phyloP scores from a whole-genome alignment of 345 rosid species.

The Salix udensis region DNA sequence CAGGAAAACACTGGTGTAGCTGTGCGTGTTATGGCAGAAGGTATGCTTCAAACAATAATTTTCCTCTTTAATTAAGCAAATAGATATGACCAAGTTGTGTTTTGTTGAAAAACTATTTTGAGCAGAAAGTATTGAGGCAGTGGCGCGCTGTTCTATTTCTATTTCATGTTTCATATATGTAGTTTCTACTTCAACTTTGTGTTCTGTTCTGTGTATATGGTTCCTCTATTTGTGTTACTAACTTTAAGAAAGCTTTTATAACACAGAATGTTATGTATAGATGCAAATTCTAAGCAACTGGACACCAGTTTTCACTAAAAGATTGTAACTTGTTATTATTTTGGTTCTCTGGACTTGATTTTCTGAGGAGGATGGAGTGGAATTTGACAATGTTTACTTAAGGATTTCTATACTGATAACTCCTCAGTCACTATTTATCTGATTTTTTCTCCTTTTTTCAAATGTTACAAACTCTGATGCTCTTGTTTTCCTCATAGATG shows the following conservation, averaged over 20 bases:
- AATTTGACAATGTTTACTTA: too few species aligned
- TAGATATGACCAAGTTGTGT: not conserved
- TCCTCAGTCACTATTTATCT: not conserved
- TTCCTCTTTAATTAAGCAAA: not conserved
- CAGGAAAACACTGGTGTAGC: slow-evolving; percentile 76
- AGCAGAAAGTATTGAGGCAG: not conserved
- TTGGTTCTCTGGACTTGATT: not conserved
- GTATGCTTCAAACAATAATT: slow-evolving; percentile 26
- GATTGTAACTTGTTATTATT: not conserved
- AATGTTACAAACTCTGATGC: not conserved
- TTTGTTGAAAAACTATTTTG: not conserved
- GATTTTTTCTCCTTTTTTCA: not conserved
- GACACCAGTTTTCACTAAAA: not conserved
- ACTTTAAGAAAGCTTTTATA: not conserved
- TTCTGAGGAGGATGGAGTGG: not conserved
- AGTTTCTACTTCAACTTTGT: not conserved
- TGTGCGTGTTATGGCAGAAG: slow-evolving; percentile 71
- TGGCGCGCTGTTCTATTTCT: not conserved
- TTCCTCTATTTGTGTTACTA: not conserved
- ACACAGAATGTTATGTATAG: not conserved
- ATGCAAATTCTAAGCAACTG: not conserved
- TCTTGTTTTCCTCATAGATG: slow-evolving; percentile 17
- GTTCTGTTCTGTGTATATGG: not conserved
- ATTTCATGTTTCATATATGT: not conserved
- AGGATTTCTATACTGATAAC: not conserved